Base-by-base conservation (phyloP, 345 rosid species). In the Syzygium grande region DNA sequence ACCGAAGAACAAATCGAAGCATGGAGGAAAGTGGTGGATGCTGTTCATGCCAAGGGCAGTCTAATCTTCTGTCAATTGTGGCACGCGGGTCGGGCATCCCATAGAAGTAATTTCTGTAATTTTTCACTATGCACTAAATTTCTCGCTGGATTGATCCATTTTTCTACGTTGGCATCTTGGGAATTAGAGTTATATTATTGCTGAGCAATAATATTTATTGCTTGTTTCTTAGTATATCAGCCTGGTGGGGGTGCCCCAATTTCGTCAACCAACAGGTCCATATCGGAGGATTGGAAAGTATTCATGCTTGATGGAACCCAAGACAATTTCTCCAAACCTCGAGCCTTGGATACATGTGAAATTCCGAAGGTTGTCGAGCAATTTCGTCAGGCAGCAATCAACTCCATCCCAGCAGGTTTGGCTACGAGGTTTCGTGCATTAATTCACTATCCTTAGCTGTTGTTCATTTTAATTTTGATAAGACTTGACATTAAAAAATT, bases 41-140 rank as follows among this genome's bases (percentile, higher is more conserved):
- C 85, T 53, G 89, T 90, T 87, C 90, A 90, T 89, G 90, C 87
- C 85, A 85, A 85, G 89, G 89, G 88, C 9, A 88, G 90, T 25
- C 27, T 88, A 51, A 84, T 90, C 87, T 89, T 88, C n/a, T 88
- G 90, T 38, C 90, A 88, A 84, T 63, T 90, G 27, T 80, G 85
- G 90, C 90, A 90, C 52, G 86, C 46, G 52, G 89, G 92, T 49
- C 88, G 88, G 30, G 87, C 78, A 87, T 87, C 92, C 43, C 23
- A 53, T 29, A 8, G 11, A 61, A 86, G 89, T 87, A 30, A 22
- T 22, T 56, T 21, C 61, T 54, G 7, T 11, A n/a, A 5, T 38
- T 86, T 78, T 46, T 43, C 30, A 52, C 43, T 22, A 38, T 30
- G 4, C 7, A 56, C 11, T 22, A 22, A 7, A 56, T 49, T 23